Evolutionary conservation across 305 asterid species (phyloP).

Genomic region (Stenogyne calaminthoides): DNA sequence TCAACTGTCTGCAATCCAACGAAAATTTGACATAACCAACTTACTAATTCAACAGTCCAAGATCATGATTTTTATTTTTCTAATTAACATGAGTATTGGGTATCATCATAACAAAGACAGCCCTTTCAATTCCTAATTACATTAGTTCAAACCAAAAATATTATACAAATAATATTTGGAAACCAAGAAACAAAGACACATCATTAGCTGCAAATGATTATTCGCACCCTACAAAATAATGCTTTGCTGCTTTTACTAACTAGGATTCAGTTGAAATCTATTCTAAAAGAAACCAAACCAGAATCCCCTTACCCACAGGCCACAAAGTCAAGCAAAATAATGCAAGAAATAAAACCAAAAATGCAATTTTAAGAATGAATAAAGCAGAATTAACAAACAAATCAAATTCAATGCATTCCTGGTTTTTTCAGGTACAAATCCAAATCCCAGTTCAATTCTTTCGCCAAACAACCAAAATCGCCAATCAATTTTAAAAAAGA

Average conservation of each 20-base stretch:
- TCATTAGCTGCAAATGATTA: constrained; percentile 2
- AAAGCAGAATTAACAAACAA: constrained; percentile 19
- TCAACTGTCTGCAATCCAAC: constrained; percentile 69
- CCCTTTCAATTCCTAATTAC: neutral
- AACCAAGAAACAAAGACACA: constrained; percentile 11
- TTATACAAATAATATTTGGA: neutral
- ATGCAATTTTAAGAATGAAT: neutral
- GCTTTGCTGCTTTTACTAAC: neutral
- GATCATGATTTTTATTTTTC: neutral
- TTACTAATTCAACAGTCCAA: neutral
- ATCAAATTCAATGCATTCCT: constrained; percentile 10
- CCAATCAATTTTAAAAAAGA: constrained; percentile 12
- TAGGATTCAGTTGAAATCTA: neutral
- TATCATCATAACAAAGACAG: constrained; percentile 16
- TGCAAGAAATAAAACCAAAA: neutral
- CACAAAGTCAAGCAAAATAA: neutral
- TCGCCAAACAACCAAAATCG: constrained; percentile 7
- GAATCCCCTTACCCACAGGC: neutral
- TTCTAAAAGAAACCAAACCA: neutral
- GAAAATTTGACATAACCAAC: constrained; percentile 10
- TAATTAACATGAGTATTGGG: neutral
- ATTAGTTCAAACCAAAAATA: neutral
- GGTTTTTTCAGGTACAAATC: constrained; percentile 2
- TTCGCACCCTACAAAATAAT: neutral
- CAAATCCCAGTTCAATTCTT: neutral